A percentile compares a stretch with the other conserved stretches of the same genome.
Evolutionary conservation across 805 yeast genomes (phyloP).

Genomic region (Teunomyces panamensis): DNA sequence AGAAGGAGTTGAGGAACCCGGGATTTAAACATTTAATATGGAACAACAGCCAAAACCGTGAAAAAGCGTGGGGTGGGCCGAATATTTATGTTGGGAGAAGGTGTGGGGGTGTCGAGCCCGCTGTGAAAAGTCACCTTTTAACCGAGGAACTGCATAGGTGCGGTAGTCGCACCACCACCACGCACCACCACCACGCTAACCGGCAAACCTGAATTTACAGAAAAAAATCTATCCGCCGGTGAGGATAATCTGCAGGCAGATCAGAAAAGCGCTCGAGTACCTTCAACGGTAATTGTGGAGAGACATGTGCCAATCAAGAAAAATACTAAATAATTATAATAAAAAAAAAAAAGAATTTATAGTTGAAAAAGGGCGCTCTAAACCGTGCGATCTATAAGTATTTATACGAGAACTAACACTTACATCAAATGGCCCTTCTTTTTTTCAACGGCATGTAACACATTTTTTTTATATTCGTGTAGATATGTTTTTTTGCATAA

Average conservation of each 20-base stretch:
- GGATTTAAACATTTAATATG: slow-evolving; percentile 7
- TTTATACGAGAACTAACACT: no score
- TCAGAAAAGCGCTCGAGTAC: no score
- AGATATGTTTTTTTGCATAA: no score
- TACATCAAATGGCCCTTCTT: no score
- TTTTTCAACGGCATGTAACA: no score
- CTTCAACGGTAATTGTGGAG: neutral
- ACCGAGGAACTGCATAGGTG: slow-evolving; percentile 2
- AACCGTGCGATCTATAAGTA: neutral
- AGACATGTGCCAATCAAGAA: neutral
- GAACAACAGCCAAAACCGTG: neutral
- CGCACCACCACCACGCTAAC: neutral
- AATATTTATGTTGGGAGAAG: neutral
- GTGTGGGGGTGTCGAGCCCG: neutral
- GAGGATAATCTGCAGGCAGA: no score
- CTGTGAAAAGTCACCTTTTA: slow-evolving; percentile 1
- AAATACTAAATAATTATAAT: neutral
- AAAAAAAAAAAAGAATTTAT: neutral
- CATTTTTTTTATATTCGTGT: no score
- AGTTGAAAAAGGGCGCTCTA: neutral
- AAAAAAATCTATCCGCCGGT: no score
- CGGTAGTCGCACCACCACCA: neutral
- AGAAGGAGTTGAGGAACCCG: slow-evolving; percentile 3
- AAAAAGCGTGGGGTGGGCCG: neutral
- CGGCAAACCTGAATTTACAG: no score